Evolutionary conservation across 305 asterid species (phyloP), one percentile per base, ranked within the genome.

Genomic region (Fraxinus nigra): DNA sequence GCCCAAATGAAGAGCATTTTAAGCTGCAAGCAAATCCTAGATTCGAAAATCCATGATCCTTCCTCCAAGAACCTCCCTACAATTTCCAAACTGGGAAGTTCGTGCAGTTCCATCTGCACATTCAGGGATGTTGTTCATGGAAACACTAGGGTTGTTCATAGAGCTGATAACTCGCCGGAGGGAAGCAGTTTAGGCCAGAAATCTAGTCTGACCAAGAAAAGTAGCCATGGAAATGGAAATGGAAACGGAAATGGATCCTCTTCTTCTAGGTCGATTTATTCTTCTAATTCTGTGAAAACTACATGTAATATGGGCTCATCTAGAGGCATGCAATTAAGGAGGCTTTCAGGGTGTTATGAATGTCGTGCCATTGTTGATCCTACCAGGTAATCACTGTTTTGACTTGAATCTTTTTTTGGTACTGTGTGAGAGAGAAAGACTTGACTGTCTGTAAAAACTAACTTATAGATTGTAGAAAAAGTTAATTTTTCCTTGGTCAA

Each of bases 321-420:
- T 46, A 88, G 92, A 75, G 92, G 94, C 83, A 91, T 92, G 91
- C 98, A 89, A 84, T 80, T 94, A 16, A 85, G 97, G 82, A 93
- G 91, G 92, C 93, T 95, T 1, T 93, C 98, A 5, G 97, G 98
- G 8, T 95, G 98, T 77, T 92, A 93, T 43, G 98, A 95, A 81
- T 95, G 98, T 67, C 98, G 88, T 80, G 83, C 92, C 77, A 86
- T 92, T 22, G 90, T 94, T 84, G 97, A 95, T 82, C 94, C 98
- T 35, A 83, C 86, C 91, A 89, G 98, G 97, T 94, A 77, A 1
- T 26, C 16, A 67, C 79, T 61, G 7, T 48, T 51, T 16, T 51
- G 22, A 51, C 61, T 51, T 51, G 20, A 51, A 51, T 34, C 5
- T 18, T 7, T 34, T 34, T 34, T 34, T 59, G 4, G 13, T 59